Evolutionary conservation across 495 filamentous ascomycete species (phyloP).

Genomic region (Gamarada debralockiae): DNA sequence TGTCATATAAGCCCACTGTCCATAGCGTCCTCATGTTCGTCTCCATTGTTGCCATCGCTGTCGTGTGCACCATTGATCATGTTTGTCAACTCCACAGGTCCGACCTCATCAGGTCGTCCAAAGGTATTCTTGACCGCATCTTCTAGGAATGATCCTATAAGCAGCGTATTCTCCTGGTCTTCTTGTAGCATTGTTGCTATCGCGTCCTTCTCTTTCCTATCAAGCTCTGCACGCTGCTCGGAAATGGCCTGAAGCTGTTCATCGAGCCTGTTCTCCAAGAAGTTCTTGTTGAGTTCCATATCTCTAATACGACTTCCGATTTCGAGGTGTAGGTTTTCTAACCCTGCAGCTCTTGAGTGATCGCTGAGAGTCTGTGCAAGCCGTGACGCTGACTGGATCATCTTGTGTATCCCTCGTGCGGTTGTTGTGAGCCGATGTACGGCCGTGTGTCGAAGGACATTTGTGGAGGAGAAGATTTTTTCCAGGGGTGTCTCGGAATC

Average conservation of each 20-base stretch:
- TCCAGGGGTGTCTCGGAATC: conserved; percentile 15
- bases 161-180: conserved; percentile 30
- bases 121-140: conserved; percentile 29
- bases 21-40: conserved; percentile 6
- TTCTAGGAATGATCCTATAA: conserved; percentile 33
- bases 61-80: conserved; percentile 6
- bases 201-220: conserved; percentile 28
- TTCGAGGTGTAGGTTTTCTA: conserved; percentile 33
- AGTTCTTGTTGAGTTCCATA: conserved; percentile 39
- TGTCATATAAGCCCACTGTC: too few relatives aligned
- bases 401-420: conserved; percentile 25
- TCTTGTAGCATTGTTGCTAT: conserved; percentile 25
- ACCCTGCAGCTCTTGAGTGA: conserved; percentile 26
- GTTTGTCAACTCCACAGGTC: background rate
- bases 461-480: conserved; percentile 26
- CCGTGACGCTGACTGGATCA: conserved; percentile 28
- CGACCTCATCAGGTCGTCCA: conserved; percentile 17
- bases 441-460: conserved; percentile 31
- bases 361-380: conserved; percentile 30
- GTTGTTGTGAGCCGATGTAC: conserved; percentile 33
- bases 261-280: conserved; percentile 29
- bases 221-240: conserved; percentile 29
- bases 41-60: conserved; percentile 1
- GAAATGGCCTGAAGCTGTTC: conserved; percentile 28
- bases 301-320: conserved; percentile 31